Evolutionary conservation across 1,284 basidiomycete species (phyloP).

Genomic region (Bjerkandera adusta): DNA sequence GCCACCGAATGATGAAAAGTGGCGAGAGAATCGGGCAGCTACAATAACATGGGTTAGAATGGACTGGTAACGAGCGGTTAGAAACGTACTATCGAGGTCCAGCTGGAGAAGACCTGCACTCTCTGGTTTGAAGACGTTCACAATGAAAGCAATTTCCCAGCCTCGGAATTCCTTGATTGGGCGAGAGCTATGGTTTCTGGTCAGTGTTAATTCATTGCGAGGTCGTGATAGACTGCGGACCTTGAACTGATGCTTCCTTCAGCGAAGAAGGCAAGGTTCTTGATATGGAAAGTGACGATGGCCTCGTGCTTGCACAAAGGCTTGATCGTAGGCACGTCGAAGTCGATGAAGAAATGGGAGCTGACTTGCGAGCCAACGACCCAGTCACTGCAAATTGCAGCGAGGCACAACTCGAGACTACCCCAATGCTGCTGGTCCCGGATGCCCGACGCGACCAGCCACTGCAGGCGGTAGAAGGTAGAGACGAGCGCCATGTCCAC

Average conservation of each 20-base stretch:
- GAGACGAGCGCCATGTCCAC: background rate
- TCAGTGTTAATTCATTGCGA: background rate
- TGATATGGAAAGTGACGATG: conserved; percentile 29
- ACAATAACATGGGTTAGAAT: background rate
- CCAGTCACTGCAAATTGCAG: conserved; percentile 2
- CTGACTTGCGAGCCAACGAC: conserved; percentile 9
- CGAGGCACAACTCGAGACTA: background rate
- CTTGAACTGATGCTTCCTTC: conserved; percentile 18
- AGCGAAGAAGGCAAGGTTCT: conserved; percentile 28
- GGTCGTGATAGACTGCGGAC: conserved; percentile 12
- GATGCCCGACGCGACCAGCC: background rate
- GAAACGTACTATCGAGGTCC: conserved; percentile 8
- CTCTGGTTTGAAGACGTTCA: background rate
- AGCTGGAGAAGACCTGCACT: conserved; percentile 1
- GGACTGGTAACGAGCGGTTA: background rate
- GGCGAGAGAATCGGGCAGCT: conserved; percentile 8
- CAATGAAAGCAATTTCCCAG: conserved; percentile 9
- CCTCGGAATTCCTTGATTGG: background rate
- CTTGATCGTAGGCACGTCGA: conserved; percentile 29
- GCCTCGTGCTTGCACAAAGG: conserved; percentile 32
- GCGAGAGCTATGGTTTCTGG: background rate
- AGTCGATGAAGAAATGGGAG: conserved; percentile 26
- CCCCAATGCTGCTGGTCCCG: background rate
- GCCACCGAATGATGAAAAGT: background rate
- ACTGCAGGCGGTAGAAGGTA: background rate